Conservation (phyloP, 2,329 filamentous ascomycete species). For the Penicillium sp. region DNA sequence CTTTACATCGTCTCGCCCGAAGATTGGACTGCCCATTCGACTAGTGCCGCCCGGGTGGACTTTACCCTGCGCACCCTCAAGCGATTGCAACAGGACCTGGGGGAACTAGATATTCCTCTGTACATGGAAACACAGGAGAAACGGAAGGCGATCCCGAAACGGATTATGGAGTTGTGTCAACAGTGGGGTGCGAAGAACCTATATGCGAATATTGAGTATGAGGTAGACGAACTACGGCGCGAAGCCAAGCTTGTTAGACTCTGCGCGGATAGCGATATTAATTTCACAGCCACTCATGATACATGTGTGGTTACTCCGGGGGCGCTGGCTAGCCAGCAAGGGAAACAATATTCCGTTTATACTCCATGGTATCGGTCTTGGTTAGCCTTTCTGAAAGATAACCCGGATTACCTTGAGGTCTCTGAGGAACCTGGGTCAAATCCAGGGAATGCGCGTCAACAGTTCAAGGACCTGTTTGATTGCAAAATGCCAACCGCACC, state of each 20-base stretch:
- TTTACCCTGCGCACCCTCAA: constrained; percentile 73
- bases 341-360: constrained; percentile 82
- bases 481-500: constrained; percentile 62
- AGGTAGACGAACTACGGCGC: constrained; percentile 81
- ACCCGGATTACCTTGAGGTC: constrained; percentile 65
- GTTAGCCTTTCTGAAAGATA: constrained; percentile 69
- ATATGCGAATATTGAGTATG: constrained; percentile 84
- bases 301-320: constrained; percentile 80
- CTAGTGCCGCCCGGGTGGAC: constrained; percentile 71
- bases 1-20: constrained; percentile 80
- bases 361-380: constrained; percentile 78
- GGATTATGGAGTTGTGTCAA: constrained; percentile 65
- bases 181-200: constrained; percentile 74
- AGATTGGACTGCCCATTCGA: constrained; percentile 79
- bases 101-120: constrained; percentile 71
- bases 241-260: constrained; percentile 66
- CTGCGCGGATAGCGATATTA: constrained; percentile 63
- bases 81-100: constrained; percentile 65
- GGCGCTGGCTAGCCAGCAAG: constrained; percentile 62
- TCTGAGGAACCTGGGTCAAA: constrained; percentile 61
- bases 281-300: constrained; percentile 73
- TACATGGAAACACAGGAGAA: constrained; percentile 70
- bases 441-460: constrained; percentile 47
- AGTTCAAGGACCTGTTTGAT: constrained; percentile 60
- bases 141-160: constrained; percentile 60